These are phyloP conservation scores for Pontederia crassipes DNA, from an alignment of 176 grass and related monocot genomes.

Conservation along the genomic window DNA sequence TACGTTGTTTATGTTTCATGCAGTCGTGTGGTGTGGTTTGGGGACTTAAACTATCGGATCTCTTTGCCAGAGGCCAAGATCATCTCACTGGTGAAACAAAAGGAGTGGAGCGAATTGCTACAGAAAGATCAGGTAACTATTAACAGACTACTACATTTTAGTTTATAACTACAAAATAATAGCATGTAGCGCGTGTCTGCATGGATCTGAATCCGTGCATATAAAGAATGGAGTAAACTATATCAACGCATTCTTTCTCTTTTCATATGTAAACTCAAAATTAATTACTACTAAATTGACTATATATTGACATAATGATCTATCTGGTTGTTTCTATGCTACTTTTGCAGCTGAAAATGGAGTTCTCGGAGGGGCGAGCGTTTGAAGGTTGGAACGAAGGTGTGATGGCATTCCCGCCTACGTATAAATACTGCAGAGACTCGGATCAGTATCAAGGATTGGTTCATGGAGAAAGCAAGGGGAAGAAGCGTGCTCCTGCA, in stretches of 20 bases:
- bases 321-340: background rate
- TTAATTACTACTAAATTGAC: no score
- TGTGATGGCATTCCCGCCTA: constrained; percentile 71
- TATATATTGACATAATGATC: background rate
- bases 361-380: constrained; percentile 33
- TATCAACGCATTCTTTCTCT: no score
- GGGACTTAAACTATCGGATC: constrained; percentile 95
- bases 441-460: constrained; percentile 63
- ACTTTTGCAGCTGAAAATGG: constrained; percentile 39
- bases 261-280: no score
- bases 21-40: constrained; percentile 78
- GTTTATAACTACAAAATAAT: no score
- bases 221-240: no score
- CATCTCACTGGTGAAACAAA: constrained; percentile 43
- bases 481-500: constrained; percentile 57
- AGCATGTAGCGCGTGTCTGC: no score
- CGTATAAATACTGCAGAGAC: constrained; percentile 79
- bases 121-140: constrained; percentile 57
- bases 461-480: constrained; percentile 11
- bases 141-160: background rate
- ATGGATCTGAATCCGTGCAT: no score
- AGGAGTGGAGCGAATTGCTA: constrained; percentile 58
- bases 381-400: constrained; percentile 85
- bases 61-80: constrained; percentile 51
- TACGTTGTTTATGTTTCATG: background rate